A percentile compares a stretch with the other conserved stretches of the same genome.
phyloP scores from a whole-genome alignment of 2,329 filamentous ascomycete species.

The Diaporthe batatas region DNA sequence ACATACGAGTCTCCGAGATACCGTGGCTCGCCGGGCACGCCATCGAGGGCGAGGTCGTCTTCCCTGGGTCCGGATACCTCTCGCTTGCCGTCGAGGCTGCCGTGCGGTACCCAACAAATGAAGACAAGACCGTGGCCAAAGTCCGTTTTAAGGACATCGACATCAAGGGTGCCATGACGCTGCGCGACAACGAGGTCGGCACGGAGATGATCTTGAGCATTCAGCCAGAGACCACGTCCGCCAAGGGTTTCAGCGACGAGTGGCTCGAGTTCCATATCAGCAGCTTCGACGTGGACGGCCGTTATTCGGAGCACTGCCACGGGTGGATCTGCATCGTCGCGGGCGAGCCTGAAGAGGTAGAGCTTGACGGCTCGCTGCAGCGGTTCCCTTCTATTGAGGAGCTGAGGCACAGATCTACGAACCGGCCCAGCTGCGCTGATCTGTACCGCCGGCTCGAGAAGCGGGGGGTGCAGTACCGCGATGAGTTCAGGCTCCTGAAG shows the following conservation, averaged over 20 bases:
- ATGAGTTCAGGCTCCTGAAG: conserved; percentile 3
- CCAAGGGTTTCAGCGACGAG: conserved; percentile 12
- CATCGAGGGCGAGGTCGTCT: conserved; percentile 50
- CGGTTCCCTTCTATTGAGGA: neutral
- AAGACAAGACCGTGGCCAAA: neutral
- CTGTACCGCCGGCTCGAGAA: conserved; percentile 14
- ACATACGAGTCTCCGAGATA: conserved; percentile 46
- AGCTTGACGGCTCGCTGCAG: conserved; percentile 5
- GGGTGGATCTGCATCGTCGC: neutral
- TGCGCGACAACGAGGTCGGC: conserved; percentile 49
- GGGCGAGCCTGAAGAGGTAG: neutral
- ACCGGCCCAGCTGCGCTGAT: conserved; percentile 14
- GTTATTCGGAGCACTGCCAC: conserved; percentile 13
- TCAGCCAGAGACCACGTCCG: conserved; percentile 42
- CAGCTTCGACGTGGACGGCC: conserved; percentile 16
- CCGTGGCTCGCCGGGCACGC: conserved; percentile 57
- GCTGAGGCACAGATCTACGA: conserved; percentile 2
- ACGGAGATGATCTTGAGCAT: conserved; percentile 48
- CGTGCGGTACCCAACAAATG: conserved; percentile 22
- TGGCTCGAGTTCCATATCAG: conserved; percentile 36
- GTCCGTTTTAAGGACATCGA: conserved; percentile 2
- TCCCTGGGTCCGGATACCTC: conserved; percentile 51
- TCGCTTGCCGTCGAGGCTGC: conserved; percentile 44
- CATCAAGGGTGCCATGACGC: conserved; percentile 23
- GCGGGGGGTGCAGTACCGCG: conserved; percentile 16